Percentiles rank a stretch among this genome's conserved stretches.
Evolutionary conservation across 768 basidiomycete genomes (phyloP).

Genomic region (Cystobasidium ongulense): DNA sequence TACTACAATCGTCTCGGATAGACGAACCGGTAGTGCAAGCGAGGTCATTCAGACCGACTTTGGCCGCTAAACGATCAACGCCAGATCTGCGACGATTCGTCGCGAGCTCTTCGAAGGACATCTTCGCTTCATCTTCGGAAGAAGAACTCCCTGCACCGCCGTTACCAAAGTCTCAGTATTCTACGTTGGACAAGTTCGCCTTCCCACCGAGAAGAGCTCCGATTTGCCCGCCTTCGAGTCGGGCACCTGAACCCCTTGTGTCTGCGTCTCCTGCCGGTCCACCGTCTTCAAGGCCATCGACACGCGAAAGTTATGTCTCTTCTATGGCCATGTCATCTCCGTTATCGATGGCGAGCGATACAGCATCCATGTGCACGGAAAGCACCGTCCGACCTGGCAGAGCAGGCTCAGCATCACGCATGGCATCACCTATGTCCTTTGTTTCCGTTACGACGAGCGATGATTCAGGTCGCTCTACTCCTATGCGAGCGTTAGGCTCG

Average conservation of each 20-base stretch:
- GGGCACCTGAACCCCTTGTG: neutral
- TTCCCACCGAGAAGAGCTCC: neutral
- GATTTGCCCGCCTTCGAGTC: neutral
- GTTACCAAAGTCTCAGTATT: neutral
- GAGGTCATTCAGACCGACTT: neutral
- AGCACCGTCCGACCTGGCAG: neutral
- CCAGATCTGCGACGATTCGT: constrained; percentile 28
- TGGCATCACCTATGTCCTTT: constrained; percentile 4
- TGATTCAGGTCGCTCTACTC: neutral
- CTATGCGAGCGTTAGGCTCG: neutral
- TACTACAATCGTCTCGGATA: neutral
- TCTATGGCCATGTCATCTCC: neutral
- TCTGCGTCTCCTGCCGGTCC: neutral
- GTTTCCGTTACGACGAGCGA: neutral
- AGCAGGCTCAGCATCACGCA: neutral
- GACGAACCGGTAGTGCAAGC: neutral
- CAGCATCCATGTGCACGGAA: neutral
- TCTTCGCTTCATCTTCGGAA: neutral
- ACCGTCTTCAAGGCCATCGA: neutral
- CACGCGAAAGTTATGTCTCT: neutral
- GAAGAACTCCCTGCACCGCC: constrained; percentile 4
- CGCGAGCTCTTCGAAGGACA: neutral
- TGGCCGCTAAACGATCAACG: constrained; percentile 8
- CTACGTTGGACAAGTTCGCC: neutral
- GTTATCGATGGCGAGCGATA: neutral